Base-by-base conservation (phyloP, 768 basidiomycete genomes). In the Tricholoma sp. region DNA sequence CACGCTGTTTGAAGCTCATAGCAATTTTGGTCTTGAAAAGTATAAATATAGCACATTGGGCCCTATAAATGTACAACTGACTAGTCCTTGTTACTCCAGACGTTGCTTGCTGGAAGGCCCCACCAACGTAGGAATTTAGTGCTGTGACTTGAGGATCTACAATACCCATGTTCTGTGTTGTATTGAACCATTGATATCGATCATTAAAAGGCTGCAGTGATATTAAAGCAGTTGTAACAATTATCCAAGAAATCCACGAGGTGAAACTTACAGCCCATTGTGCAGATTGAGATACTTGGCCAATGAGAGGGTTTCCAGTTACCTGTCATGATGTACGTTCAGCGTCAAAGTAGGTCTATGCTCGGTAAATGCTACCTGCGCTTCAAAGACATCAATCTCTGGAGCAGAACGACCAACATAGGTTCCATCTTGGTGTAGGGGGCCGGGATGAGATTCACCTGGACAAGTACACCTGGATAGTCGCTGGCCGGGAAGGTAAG, bases 371-470 rank as follows among this genome's bases (percentile, higher is more conserved):
- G 61, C 55, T 59, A 85, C 87, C 71, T 86, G 84, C 6, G 93
- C 88, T 74, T 95, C 94, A 65, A 95, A 85, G 29, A 94, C 76
- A 76, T 96, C 94, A 41, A 96, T 94, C 70, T 96, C 94, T 1
- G 93, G 93, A 4, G 93, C 89, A 29, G 86, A 68, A 50, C 94
- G 82, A 10, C 92, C 94, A 20, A 88, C 83, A 64, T 83, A 94
- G 2, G 85, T 78, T 31, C 93, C 93, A 61, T 96, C 89, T 0
- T 72, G 57, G 57, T 86, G 85, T 49, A 83, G 70, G 20, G 94
- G 94, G 8, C 95, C 95, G 3, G 95, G 95, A 70, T 97, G 94
- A 7, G 84, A 76, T 70, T 95, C 89, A 24, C 85, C 85, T 11
- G 77, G 70, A 66, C 96, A 98, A 2, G 96, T 98, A 70, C 96